Conservation (phyloP, 352 stramenopile genomes). For the Globisporangium cylindrosporum region DNA sequence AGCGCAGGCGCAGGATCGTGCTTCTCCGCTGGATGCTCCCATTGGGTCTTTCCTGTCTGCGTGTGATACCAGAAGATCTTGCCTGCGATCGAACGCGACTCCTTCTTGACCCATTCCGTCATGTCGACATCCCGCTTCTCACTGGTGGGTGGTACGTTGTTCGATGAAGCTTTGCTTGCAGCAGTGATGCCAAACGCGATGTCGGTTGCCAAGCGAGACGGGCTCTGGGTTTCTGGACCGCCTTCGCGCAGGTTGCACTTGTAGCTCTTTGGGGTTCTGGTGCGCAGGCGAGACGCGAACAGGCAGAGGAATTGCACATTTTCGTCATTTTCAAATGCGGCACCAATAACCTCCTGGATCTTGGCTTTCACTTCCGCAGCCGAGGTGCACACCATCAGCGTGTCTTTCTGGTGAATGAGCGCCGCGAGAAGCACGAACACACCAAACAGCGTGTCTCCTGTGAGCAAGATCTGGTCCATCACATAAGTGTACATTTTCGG, state of each 20-base stretch:
- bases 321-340: conserved; percentile 33
- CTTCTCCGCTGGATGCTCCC: conserved; percentile 70
- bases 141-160: conserved; percentile 16
- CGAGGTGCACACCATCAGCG: conserved; percentile 29
- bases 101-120: conserved; percentile 76
- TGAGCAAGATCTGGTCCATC: conserved; percentile 81
- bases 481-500: conserved; percentile 62
- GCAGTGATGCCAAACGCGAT: conserved; percentile 48
- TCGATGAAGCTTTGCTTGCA: conserved; percentile 14
- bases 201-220: conserved; percentile 51
- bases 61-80: conserved; percentile 83
- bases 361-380: conserved; percentile 37
- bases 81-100: conserved; percentile 65
- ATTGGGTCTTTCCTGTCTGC: conserved; percentile 72
- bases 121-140: conserved; percentile 56
- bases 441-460: conserved; percentile 61
- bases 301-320: conserved; percentile 62
- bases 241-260: conserved; percentile 50
- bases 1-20: conserved; percentile 52
- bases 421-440: conserved; percentile 68
- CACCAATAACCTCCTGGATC: conserved; percentile 35
- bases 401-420: conserved; percentile 44
- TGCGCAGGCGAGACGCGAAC: conserved; percentile 52
- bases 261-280: conserved; percentile 64
- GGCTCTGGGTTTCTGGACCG: conserved; percentile 33